A percentile compares a stretch with the other conserved stretches of the same genome.
phyloP scores from a whole-genome alignment of 257 asterid species.

The Scutellaria minor region DNA sequence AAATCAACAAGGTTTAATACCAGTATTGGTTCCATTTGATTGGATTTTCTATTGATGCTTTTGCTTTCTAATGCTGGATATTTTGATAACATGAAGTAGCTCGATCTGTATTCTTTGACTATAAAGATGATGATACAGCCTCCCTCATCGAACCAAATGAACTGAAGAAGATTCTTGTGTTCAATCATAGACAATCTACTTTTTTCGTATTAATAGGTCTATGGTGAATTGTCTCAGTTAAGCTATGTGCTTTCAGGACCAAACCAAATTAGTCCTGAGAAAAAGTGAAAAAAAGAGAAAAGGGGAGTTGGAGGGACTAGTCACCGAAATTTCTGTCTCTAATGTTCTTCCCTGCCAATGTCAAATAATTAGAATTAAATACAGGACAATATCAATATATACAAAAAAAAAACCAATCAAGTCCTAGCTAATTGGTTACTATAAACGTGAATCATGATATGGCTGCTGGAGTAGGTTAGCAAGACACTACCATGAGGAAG shows the following conservation, averaged over 20 bases:
- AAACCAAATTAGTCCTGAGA: not conserved
- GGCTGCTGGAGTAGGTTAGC: not conserved
- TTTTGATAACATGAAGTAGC: not conserved
- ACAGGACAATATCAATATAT: not conserved
- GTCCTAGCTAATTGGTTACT: no score
- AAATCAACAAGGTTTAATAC: no score
- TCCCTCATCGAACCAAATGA: not conserved
- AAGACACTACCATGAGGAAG: not conserved
- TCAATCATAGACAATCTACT: not conserved
- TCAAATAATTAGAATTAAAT: not conserved
- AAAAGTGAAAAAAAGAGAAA: not conserved
- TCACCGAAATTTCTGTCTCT: not conserved
- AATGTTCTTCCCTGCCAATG: not conserved
- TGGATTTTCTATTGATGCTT: not conserved
- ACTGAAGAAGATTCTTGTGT: not conserved
- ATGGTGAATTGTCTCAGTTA: not conserved
- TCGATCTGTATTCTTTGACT: not conserved
- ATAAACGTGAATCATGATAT: not conserved
- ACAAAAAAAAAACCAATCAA: not conserved
- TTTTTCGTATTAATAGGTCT: not conserved
- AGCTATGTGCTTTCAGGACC: conserved; percentile 8
- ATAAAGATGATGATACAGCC: not conserved
- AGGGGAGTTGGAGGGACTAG: not conserved
- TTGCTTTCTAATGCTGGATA: not conserved
- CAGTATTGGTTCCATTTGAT: not conserved